A percentile compares a stretch with the other conserved stretches of the same genome.
These are phyloP conservation scores for Spencermartinsiella europaea DNA, from an alignment of 805 yeast genomes.

Conservation along the genomic window DNA sequence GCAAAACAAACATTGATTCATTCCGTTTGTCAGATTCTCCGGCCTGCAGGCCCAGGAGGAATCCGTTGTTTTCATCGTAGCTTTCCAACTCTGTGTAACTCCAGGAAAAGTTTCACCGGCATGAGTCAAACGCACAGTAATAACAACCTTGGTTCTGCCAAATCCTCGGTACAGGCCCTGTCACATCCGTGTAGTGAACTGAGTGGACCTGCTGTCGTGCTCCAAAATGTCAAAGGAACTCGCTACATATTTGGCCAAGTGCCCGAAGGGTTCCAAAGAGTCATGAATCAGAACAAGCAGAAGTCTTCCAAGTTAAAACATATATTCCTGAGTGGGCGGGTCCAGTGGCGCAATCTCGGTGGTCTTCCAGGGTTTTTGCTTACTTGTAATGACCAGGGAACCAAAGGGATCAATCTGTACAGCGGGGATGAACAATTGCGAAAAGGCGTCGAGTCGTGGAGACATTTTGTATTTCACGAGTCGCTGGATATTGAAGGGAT, in stretches of 20 bases:
- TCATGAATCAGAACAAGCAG: conserved; percentile 55
- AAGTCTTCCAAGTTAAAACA: conserved; percentile 54
- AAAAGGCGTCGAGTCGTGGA: conserved; percentile 55
- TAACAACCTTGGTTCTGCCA: conserved; percentile 19
- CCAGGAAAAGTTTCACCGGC: too few relatives aligned
- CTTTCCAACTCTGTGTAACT: not conserved
- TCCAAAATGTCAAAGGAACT: conserved; percentile 44
- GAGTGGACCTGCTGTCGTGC: conserved; percentile 43
- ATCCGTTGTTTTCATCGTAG: too few relatives aligned
- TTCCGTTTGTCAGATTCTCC: not conserved
- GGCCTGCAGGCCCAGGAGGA: not conserved
- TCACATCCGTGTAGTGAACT: conserved; percentile 46
- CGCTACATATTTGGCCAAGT: conserved; percentile 70
- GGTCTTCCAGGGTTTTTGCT: conserved; percentile 88
- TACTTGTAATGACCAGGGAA: conserved; percentile 61
- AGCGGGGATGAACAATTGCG: not conserved
- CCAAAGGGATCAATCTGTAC: conserved; percentile 1
- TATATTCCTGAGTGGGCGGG: conserved; percentile 72
- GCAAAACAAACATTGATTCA: not conserved
- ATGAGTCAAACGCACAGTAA: not conserved
- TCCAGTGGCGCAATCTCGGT: conserved; percentile 75
- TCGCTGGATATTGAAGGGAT: conserved; percentile 49
- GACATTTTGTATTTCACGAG: conserved; percentile 77
- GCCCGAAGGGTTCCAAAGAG: conserved; percentile 83
- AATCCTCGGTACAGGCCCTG: conserved; percentile 27